Conservation (phyloP, 768 basidiomycete genomes). For the Rhodosporidiobolus sp. region DNA sequence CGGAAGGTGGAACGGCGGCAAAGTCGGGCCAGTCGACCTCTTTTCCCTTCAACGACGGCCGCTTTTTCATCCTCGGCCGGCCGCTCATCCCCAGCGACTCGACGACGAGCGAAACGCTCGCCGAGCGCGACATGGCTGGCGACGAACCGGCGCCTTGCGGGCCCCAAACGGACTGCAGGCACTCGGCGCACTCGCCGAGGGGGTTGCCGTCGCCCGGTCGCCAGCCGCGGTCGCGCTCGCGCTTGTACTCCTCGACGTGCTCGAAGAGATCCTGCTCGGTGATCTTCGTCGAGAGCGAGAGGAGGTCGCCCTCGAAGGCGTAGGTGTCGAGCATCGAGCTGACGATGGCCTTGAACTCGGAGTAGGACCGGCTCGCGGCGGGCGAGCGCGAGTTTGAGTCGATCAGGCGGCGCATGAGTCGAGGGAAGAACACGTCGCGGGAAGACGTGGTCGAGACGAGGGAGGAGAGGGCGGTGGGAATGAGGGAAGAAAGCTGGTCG, state of each 20-base stretch:
- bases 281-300: constrained; percentile 76
- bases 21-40: constrained; percentile 39
- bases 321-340: constrained; percentile 96
- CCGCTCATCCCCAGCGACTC: constrained; percentile 34
- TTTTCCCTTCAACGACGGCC: constrained; percentile 40
- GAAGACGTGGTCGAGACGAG: constrained; percentile 81
- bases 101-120: constrained; percentile 29
- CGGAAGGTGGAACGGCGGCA: background rate
- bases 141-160: constrained; percentile 17
- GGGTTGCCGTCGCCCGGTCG: constrained; percentile 34
- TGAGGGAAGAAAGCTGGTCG: constrained; percentile 63
- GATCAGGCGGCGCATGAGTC: constrained; percentile 85
- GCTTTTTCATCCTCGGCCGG: constrained; percentile 34
- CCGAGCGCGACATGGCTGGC: constrained; percentile 35
- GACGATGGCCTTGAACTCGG: constrained; percentile 85
- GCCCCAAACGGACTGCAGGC: constrained; percentile 39
- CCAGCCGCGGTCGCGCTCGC: constrained; percentile 47
- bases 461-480: constrained; percentile 77
- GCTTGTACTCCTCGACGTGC: constrained; percentile 59
- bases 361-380: constrained; percentile 63
- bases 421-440: constrained; percentile 79
- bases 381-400: constrained; percentile 61
- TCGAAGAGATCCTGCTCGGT: constrained; percentile 78
- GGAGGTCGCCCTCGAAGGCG: constrained; percentile 82
- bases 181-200: constrained; percentile 36